Conservation (phyloP, 495 filamentous ascomycete species). For the Astrocystis sublimbata region DNA sequence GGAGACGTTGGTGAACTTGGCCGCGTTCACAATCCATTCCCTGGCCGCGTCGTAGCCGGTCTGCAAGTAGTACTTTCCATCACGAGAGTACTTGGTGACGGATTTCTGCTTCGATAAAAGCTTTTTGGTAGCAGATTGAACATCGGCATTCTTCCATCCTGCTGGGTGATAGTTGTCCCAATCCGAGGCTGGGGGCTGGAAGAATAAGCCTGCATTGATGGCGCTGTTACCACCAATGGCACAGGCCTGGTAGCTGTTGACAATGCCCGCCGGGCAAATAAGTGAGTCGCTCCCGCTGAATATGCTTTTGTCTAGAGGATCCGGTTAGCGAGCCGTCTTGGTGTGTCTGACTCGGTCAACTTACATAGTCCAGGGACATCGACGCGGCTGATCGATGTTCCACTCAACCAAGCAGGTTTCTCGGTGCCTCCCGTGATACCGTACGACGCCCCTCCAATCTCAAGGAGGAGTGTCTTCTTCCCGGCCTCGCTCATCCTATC, state of each 20-base stretch:
- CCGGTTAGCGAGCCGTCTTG: not conserved
- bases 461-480: constrained; percentile 35
- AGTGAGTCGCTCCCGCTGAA: constrained; percentile 39
- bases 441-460: constrained; percentile 36
- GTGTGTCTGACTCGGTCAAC: not conserved
- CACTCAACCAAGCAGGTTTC: constrained; percentile 52
- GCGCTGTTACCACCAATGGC: constrained; percentile 57
- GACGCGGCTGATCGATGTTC: constrained; percentile 58
- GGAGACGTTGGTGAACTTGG: constrained; percentile 52
- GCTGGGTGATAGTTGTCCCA: constrained; percentile 60
- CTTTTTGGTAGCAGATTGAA: constrained; percentile 48
- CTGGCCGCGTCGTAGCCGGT: constrained; percentile 53
- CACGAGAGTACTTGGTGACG: constrained; percentile 53
- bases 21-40: constrained; percentile 48
- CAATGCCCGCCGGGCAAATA: constrained; percentile 35
- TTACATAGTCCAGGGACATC: constrained; percentile 59
- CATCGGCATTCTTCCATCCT: constrained; percentile 60
- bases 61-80: constrained; percentile 58
- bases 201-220: constrained; percentile 46
- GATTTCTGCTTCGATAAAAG: constrained; percentile 56
- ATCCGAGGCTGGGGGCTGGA: constrained; percentile 56
- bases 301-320: constrained; percentile 47
- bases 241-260: constrained; percentile 58
- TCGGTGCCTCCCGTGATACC: constrained; percentile 36
- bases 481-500: constrained; percentile 50